Conservation (phyloP, 1,284 basidiomycete species). For the Irpex sp. region DNA sequence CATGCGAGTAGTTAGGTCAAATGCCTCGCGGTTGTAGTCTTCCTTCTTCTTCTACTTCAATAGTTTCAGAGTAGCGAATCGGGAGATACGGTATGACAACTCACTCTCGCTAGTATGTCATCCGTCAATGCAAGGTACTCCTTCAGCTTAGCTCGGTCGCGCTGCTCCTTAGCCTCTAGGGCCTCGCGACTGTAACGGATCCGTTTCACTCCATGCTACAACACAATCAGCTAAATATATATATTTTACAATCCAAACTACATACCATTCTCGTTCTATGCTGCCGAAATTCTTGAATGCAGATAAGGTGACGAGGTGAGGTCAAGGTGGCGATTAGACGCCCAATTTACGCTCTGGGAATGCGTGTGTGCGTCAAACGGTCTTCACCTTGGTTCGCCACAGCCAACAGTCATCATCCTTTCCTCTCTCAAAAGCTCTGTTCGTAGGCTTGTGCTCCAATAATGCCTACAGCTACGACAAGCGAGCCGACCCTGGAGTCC, state of each 20-base stretch:
- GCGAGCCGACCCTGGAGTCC: conserved; percentile 32
- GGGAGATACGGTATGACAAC: conserved; percentile 17
- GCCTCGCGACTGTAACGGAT: conserved; percentile 58
- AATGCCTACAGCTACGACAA: conserved; percentile 44
- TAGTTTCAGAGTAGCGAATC: neutral
- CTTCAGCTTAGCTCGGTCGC: conserved; percentile 70
- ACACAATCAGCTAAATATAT: neutral
- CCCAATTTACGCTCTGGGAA: neutral
- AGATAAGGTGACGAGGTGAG: neutral
- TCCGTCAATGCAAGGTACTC: conserved; percentile 69
- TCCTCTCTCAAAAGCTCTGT: neutral
- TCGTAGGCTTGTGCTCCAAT: conserved; percentile 13
- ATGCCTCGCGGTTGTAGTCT: conserved; percentile 65
- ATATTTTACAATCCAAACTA: neutral
- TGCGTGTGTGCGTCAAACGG: neutral
- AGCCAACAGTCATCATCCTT: no score
- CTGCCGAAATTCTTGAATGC: neutral
- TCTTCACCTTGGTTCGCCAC: neutral
- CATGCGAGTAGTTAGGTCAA: conserved; percentile 70
- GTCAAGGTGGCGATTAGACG: neutral
- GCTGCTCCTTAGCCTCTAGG: conserved; percentile 56
- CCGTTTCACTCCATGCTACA: conserved; percentile 77
- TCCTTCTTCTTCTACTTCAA: conserved; percentile 53
- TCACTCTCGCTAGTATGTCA: conserved; percentile 60
- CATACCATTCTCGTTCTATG: neutral